Evolutionary conservation across 805 yeast genomes (phyloP), one percentile per base, ranked within the genome.

Genomic region (Citeromyces nyonsensis): DNA sequence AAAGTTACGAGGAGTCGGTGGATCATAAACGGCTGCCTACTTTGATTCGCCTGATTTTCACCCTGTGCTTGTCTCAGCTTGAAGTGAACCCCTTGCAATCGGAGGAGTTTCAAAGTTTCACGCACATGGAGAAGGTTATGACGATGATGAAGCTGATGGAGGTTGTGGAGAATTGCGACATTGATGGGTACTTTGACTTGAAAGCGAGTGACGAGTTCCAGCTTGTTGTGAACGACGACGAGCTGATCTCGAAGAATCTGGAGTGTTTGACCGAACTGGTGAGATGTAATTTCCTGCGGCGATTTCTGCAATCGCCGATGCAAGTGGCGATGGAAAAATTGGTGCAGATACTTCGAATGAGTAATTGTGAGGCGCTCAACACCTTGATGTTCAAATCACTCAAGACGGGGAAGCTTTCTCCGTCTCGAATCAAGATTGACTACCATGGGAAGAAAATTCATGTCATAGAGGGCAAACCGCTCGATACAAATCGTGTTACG

Each of bases 71-170:
- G 29, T 61, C 72, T n/a, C 75, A 73, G 34, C 71, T 65, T 29
- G 75, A 69, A 38, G 68, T 79, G 34, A 73, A 75, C 43, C 82
- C 83, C 2, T 77, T 79, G 42, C 79, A 74, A 39, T 69, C 82
- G 1, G 80, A 73, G 44, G 88, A 79, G 48, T 73, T 81, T 33
- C 56, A 53, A 35, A 53, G 56, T 6, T 51, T 52, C 33, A 27
- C 4, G 18, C 31, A 10, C 24, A 28, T 12, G 31, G 33, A 20
- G 7, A 22, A 3, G 34, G 29, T 32, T 5, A 30, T 22, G 32
- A n/a, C 18, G 13, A 11, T 30, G 15, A 34, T 2, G 28, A 31
- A 20, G 11, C 7, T 12, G 15, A 10, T 10, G 20, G 18, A 22
- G 10, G 5, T 11, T 22, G 12, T 11, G 7, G 15, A 13, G 12